phyloP scores from a whole-genome alignment of 129 eudicot genomes.

The Solidago caesia region DNA sequence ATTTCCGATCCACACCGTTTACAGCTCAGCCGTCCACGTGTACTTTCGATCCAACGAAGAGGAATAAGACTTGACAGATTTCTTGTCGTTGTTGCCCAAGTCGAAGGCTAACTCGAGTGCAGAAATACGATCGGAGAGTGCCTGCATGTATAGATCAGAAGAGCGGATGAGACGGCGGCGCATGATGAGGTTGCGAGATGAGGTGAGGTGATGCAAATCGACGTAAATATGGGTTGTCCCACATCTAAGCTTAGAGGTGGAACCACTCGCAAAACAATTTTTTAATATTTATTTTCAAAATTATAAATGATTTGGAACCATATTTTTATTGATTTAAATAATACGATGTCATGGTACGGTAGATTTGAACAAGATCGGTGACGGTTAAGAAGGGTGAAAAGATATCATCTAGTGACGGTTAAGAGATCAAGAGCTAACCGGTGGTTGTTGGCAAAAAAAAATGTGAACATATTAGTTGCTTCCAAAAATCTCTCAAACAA shows the following conservation, averaged over 20 bases:
- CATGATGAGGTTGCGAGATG: conserved; percentile 37
- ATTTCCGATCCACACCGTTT: conserved; percentile 68
- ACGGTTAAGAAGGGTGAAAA: conserved; percentile 36
- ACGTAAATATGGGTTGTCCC: no score
- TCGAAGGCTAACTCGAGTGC: conserved; percentile 70
- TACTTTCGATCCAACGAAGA: conserved; percentile 77
- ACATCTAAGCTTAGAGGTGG: no score
- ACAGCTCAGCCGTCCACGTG: conserved; percentile 93
- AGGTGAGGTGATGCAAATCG: conserved; percentile 35
- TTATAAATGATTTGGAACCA: no score
- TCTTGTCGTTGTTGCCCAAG: conserved; percentile 31
- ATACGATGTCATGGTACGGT: conserved; percentile 18
- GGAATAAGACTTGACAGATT: not conserved
- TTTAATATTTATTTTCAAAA: no score
- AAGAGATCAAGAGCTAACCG: conserved; percentile 51
- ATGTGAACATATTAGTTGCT: no score
- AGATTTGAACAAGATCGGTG: conserved; percentile 62
- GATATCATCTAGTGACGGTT: conserved; percentile 25
- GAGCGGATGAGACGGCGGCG: conserved; percentile 27
- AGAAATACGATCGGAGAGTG: conserved; percentile 65
- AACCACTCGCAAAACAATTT: no score
- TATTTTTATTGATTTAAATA: no score
- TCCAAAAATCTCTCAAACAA: no score
- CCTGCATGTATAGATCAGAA: conserved; percentile 43
- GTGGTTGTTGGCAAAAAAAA: no score